A percentile compares a stretch with the other conserved stretches of the same genome.
phyloP scores from a whole-genome alignment of 2,329 filamentous ascomycete species.

The Colletotrichum simmondsii region DNA sequence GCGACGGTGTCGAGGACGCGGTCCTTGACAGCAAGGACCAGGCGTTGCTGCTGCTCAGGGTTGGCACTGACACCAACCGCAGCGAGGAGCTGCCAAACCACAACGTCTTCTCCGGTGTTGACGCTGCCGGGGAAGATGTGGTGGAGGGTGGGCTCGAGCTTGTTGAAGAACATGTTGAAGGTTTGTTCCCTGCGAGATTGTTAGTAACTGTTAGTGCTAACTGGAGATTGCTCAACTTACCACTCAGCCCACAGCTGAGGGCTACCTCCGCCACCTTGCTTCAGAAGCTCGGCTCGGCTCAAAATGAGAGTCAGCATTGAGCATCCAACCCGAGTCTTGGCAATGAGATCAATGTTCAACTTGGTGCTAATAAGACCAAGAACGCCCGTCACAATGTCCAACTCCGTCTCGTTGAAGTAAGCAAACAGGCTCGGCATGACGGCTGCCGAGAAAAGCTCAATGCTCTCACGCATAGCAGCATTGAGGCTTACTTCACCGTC shows the following conservation, averaged over 20 bases:
- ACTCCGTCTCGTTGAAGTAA: constrained; percentile 89
- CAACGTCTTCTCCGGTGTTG: constrained; percentile 90
- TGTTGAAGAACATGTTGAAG: constrained; percentile 89
- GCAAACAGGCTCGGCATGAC: constrained; percentile 92
- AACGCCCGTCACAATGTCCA: constrained; percentile 91
- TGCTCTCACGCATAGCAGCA: constrained; percentile 84
- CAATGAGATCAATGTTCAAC: constrained; percentile 85
- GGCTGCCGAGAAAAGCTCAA: constrained; percentile 88
- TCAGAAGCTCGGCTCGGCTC: constrained; percentile 92
- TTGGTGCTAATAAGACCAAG: constrained; percentile 86
- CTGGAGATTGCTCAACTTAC: constrained; percentile 49
- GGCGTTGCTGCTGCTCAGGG: constrained; percentile 92
- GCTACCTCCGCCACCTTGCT: constrained; percentile 78
- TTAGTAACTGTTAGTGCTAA: background rate
- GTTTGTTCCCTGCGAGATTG: constrained; percentile 69
- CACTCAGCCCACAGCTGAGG: constrained; percentile 85
- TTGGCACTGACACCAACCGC: constrained; percentile 93
- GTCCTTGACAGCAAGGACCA: constrained; percentile 97
- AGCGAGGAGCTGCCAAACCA: constrained; percentile 97
- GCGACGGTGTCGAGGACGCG: constrained; percentile 95
- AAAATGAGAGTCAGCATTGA: constrained; percentile 94
- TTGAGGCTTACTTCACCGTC: constrained; percentile 79
- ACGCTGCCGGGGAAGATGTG: constrained; percentile 93
- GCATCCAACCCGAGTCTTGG: constrained; percentile 87
- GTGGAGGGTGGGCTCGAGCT: constrained; percentile 83